Conservation (phyloP, 2,329 filamentous ascomycete species). For the Ceratocystis eucalypticola region DNA sequence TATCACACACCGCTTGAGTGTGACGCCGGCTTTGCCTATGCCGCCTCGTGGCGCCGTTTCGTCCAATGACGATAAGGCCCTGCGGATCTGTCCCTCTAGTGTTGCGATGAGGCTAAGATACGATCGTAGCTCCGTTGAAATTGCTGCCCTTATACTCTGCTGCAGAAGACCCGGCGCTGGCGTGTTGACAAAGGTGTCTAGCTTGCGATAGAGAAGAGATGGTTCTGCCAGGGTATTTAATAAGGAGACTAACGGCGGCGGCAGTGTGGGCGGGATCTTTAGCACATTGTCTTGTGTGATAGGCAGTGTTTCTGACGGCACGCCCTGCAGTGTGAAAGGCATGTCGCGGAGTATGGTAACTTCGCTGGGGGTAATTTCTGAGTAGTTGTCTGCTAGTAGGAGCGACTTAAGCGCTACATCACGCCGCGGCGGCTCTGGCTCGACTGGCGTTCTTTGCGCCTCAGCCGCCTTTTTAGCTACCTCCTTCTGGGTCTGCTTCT, state of each 20-base stretch:
- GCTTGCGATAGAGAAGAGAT: slow-evolving; percentile 72
- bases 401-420: slow-evolving; percentile 45
- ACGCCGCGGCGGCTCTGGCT: slow-evolving; percentile 28
- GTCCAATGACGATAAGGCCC: slow-evolving; percentile 63
- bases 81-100: slow-evolving; percentile 78
- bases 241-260: slow-evolving; percentile 71
- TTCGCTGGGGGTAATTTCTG: slow-evolving; percentile 48
- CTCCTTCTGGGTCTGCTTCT: slow-evolving; percentile 21
- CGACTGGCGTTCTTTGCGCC: slow-evolving; percentile 20
- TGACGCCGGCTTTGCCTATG: slow-evolving; percentile 78
- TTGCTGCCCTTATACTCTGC: slow-evolving; percentile 80
- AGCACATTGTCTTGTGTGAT: slow-evolving; percentile 59
- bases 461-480: slow-evolving; percentile 26
- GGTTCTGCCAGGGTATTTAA: slow-evolving; percentile 85
- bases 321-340: slow-evolving; percentile 82
- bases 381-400: slow-evolving; percentile 42
- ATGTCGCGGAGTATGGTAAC: slow-evolving; percentile 60
- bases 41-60: slow-evolving; percentile 52
- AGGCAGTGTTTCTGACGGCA: slow-evolving; percentile 72
- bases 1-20: slow-evolving; percentile 84
- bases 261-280: slow-evolving; percentile 64
- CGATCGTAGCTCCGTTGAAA: slow-evolving; percentile 70
- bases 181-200: slow-evolving; percentile 70
- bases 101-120: slow-evolving; percentile 87
- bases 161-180: slow-evolving; percentile 72